Evolutionary conservation across 257 asterid species (phyloP).

Genomic region (Jasminum sambac): DNA sequence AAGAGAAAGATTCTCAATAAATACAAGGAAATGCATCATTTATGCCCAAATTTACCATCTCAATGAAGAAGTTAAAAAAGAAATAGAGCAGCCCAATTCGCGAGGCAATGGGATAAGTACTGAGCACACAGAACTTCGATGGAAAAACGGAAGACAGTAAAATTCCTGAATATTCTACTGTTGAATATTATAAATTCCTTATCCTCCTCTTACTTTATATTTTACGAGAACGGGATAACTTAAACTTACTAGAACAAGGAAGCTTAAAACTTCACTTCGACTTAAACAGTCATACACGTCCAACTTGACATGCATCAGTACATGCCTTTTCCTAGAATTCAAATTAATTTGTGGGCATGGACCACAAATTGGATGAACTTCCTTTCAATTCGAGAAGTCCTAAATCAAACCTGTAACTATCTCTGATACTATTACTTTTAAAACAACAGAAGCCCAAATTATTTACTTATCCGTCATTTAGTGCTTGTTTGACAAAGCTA

Average conservation of each 20-base stretch:
- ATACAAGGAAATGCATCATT: not conserved
- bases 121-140: not conserved
- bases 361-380: not conserved
- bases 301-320: conserved; percentile 13
- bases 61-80: conserved; percentile 3
- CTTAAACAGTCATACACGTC: conserved; percentile 1
- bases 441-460: not conserved
- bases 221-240: no score
- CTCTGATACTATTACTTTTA: not conserved
- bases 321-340: not conserved
- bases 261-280: conserved; percentile 2
- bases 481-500: no score
- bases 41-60: conserved; percentile 7
- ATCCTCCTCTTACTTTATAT: not conserved
- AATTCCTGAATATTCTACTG: not conserved
- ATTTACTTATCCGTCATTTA: not conserved
- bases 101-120: not conserved
- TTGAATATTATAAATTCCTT: conserved; percentile 1
- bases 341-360: not conserved
- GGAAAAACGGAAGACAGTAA: not conserved
- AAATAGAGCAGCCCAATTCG: not conserved
- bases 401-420: not conserved
- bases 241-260: conserved; percentile 4
- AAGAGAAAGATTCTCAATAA: not conserved
- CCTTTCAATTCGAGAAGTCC: not conserved